These are phyloP conservation scores for Nematocida major DNA, from an alignment of 371 early-diverging fungal genomes.

Conservation along the genomic window DNA sequence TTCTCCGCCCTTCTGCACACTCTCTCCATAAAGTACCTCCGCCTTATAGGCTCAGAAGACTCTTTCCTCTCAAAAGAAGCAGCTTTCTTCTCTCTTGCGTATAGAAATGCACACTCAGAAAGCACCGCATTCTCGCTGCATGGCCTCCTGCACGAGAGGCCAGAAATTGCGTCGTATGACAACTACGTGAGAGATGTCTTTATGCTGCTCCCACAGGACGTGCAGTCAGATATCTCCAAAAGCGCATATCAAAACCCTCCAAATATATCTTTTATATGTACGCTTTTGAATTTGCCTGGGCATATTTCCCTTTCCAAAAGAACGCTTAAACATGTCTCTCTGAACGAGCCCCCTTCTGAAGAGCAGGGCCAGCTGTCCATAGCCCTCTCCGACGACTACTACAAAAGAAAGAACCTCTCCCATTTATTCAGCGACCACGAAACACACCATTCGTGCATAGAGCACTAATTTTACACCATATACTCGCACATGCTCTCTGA, in stretches of 20 bases:
- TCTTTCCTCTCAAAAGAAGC: slow-evolving; percentile 15
- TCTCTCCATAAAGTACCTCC: not conserved
- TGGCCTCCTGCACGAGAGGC: not conserved
- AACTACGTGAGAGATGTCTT: slow-evolving; percentile 5
- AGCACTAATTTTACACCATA: slow-evolving; percentile 11
- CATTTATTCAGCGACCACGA: not conserved
- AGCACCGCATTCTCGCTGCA: not conserved
- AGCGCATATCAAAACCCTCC: no score
- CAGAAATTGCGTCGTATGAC: not conserved
- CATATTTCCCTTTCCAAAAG: slow-evolving; percentile 1
- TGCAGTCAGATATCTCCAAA: not conserved
- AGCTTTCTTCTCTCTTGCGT: not conserved
- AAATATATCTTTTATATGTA: no score
- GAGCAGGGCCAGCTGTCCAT: not conserved
- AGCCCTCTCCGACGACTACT: not conserved
- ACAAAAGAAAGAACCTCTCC: not conserved
- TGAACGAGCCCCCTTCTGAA: not conserved
- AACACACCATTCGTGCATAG: not conserved
- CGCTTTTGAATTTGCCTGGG: not conserved
- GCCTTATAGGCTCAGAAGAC: not conserved
- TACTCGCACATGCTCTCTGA: slow-evolving; percentile 1
- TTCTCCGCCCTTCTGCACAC: not conserved
- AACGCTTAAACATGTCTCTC: not conserved
- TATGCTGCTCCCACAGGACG: not conserved
- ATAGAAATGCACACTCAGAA: not conserved